Base-by-base conservation (phyloP, 192 early-diverging fungal genomes). In the Backusella tuberculispora region DNA sequence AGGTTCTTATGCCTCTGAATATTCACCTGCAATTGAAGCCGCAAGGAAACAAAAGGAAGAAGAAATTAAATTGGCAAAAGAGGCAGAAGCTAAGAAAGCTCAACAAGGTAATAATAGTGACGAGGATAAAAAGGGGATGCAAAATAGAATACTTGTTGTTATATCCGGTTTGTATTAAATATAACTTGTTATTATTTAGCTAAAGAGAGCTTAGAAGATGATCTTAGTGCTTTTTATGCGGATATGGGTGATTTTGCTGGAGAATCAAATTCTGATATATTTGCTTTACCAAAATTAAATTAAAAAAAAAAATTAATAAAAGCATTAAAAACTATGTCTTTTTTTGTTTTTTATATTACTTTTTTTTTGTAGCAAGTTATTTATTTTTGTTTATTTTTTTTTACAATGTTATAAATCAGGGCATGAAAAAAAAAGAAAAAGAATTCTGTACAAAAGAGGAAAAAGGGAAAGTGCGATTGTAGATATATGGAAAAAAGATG, bases 201-300 rank as follows among this genome's bases (percentile, higher is more conserved):
- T 3, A 67, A 70, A 29, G 73, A 68, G 13, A 50, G 56, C 15
- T 47, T 88, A 8, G 85, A 85, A n/a, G 89, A 91, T 76, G 90
- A 88, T 65, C 66, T 92, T 43, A 84, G 83, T 60, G 91, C 87
- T 8, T 91, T 91, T 74, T 87, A 90, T 75, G 86, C 85, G 41
- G 81, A 87, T 40, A 83, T 86, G 79, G 87, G 79, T 4, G 78
- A 75, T n/a, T 68, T 75, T 47, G 37, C 26, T 38, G 19, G 44
- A 66, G 74, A 75, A 13, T 34, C 21, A 34, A 66, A 50, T 44
- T 37, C 71, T 21, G 74, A 75, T 68, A 75, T 75, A 1, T 75
- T 75, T 26, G 66, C 74, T 43, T 46, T 74, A 21, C 74, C 74
- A 66, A 74, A 74, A 47, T 14, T 63, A 29, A 65, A 73, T 38